Evolutionary conservation across 192 early-diverging fungal species (phyloP).

Genomic region (Umbelopsis ramanniana): DNA sequence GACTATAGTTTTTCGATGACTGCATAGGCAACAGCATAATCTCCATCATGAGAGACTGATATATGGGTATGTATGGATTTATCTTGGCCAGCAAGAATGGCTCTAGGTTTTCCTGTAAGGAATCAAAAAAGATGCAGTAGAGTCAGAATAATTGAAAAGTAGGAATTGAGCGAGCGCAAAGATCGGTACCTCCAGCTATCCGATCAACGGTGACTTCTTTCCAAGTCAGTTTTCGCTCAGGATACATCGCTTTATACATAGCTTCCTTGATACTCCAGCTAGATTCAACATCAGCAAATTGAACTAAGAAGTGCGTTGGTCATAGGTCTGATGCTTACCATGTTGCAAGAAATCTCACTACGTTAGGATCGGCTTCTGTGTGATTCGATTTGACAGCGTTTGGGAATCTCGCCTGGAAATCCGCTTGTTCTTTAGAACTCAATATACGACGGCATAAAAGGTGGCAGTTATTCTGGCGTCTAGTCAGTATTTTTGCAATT

Average conservation of each 20-base stretch:
- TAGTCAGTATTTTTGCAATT: constrained; percentile 55
- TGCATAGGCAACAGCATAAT: constrained; percentile 72
- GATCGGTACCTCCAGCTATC: constrained; percentile 40
- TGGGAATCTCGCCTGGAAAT: constrained; percentile 28
- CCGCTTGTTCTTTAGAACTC: constrained; percentile 41
- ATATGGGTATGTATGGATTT: constrained; percentile 51
- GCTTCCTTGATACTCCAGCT: constrained; percentile 81
- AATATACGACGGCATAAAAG: constrained; percentile 68
- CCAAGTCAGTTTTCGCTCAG: constrained; percentile 59
- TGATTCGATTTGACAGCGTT: background rate
- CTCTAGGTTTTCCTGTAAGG: constrained; percentile 50
- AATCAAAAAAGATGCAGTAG: background rate
- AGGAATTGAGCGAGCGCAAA: background rate
- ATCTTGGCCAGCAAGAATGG: constrained; percentile 40
- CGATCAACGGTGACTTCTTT: constrained; percentile 63
- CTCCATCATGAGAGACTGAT: constrained; percentile 81
- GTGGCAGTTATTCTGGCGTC: constrained; percentile 45
- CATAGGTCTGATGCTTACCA: constrained; percentile 16
- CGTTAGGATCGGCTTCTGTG: background rate
- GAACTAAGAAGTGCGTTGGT: too few species aligned
- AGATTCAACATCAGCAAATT: background rate
- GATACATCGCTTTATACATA: constrained; percentile 72
- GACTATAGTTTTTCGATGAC: constrained; percentile 52
- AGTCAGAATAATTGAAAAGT: too few species aligned
- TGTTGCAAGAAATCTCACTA: constrained; percentile 31